Conservation (phyloP, 2,329 filamentous ascomycete species). For the Coleophoma cylindrospora region DNA sequence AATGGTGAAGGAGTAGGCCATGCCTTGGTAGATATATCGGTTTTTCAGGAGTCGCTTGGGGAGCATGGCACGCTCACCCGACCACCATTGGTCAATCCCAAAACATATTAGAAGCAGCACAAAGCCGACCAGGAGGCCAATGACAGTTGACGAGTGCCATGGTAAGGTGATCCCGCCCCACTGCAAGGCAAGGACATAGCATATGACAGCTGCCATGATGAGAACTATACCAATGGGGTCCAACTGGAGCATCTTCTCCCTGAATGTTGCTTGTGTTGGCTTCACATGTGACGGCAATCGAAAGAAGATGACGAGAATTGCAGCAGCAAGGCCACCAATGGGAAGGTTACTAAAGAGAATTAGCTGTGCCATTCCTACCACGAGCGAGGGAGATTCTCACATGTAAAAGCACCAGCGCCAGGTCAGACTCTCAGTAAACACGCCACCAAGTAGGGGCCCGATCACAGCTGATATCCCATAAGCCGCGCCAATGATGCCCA, state of each 20-base stretch:
- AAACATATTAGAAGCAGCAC: slow-evolving; percentile 23
- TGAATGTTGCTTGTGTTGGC: slow-evolving; percentile 20
- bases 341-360: slow-evolving; percentile 27
- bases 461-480: slow-evolving; percentile 5
- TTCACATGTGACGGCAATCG: slow-evolving; percentile 22
- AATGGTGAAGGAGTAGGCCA: not conserved
- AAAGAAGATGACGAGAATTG: slow-evolving; percentile 36
- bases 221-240: slow-evolving; percentile 37
- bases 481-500: slow-evolving; percentile 18
- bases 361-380: too few species aligned
- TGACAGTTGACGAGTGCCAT: slow-evolving; percentile 33
- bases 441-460: slow-evolving; percentile 8
- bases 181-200: slow-evolving; percentile 37
- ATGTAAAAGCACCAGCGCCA: slow-evolving; percentile 22
- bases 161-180: slow-evolving; percentile 34
- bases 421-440: not conserved
- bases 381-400: too few species aligned
- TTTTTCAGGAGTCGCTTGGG: not conserved
- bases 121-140: slow-evolving; percentile 34
- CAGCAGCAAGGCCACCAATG: slow-evolving; percentile 27
- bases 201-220: slow-evolving; percentile 35
- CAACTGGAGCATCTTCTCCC: slow-evolving; percentile 39
- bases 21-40: not conserved
- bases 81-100: slow-evolving; percentile 27
- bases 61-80: slow-evolving; percentile 28